Conservation (phyloP, 1,139 yeast genomes). For the Yamadazyma membranifaciens region DNA sequence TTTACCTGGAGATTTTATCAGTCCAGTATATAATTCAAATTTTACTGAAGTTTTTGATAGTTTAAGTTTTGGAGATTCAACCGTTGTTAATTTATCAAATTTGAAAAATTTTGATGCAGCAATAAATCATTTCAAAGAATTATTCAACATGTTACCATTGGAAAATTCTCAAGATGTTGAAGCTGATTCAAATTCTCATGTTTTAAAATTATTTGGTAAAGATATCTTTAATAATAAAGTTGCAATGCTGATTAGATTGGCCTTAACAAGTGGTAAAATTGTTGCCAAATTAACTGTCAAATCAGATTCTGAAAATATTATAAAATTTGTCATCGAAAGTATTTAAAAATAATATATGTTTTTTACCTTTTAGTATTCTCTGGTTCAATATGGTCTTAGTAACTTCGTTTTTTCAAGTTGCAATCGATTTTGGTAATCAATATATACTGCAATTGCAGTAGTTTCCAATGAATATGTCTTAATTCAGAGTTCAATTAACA, state of each 20-base stretch:
- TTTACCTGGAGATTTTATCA: slow-evolving; percentile 77
- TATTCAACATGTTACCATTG: slow-evolving; percentile 75
- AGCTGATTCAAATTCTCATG: slow-evolving; percentile 61
- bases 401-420: too few relatives aligned
- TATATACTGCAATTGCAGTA: too few relatives aligned
- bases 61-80: slow-evolving; percentile 40
- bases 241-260: slow-evolving; percentile 70
- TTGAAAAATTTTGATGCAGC: slow-evolving; percentile 36
- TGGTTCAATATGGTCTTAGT: too few relatives aligned
- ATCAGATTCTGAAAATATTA: slow-evolving; percentile 54
- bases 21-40: slow-evolving; percentile 76
- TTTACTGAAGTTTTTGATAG: slow-evolving; percentile 77
- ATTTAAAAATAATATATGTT: slow-evolving; percentile 8
- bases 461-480: too few relatives aligned
- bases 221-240: slow-evolving; percentile 72
- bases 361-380: not conserved
- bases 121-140: slow-evolving; percentile 48
- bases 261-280: slow-evolving; percentile 64
- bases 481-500: too few relatives aligned
- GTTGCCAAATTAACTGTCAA: slow-evolving; percentile 77
- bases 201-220: slow-evolving; percentile 80
- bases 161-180: slow-evolving; percentile 75
- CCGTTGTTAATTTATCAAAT: slow-evolving; percentile 39
- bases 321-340: slow-evolving; percentile 48
- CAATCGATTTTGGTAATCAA: too few relatives aligned